Conservation (phyloP, 306 rosid species). For the barrel medic (Medicago truncatula) region MtrunA17r5.0-ANR NC_053042.1:17288501-17289000, state of each 20-base stretch:
- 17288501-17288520: too few relatives aligned
- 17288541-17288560: not conserved
- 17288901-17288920: too few relatives aligned
- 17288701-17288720: slow-evolving; percentile 17
- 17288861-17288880: too few relatives aligned
- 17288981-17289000: too few relatives aligned
- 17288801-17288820: not conserved
- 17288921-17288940: too few relatives aligned
- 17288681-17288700: slow-evolving; percentile 8
- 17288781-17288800: not conserved
- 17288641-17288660: not conserved
- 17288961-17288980: too few relatives aligned
- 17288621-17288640: slow-evolving; percentile 27
- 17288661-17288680: not conserved
- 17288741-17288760: not conserved
- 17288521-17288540: not conserved
- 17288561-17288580: not conserved
- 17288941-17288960: too few relatives aligned
- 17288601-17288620: slow-evolving; percentile 14
- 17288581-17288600: slow-evolving; percentile 14
- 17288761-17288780: not conserved
- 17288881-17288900: too few relatives aligned
- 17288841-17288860: not conserved
- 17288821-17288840: too few relatives aligned
- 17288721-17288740: slow-evolving; percentile 18